A percentile compares a stretch with the other conserved stretches of the same genome.
Evolutionary conservation across 2,329 filamentous ascomycete species (phyloP).

Genomic region (Gyromitra esculenta): DNA sequence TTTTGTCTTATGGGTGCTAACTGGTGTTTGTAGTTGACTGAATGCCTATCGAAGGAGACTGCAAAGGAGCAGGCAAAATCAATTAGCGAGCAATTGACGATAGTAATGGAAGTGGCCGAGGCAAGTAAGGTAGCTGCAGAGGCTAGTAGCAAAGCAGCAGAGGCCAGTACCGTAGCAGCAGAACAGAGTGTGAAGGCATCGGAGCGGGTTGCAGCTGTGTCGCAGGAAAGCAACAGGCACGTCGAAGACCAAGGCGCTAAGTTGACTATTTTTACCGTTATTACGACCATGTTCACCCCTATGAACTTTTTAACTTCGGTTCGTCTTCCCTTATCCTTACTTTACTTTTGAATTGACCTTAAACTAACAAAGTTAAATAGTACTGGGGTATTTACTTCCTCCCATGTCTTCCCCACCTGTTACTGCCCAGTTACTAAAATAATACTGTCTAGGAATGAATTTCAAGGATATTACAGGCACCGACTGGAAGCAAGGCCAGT

Average conservation of each 20-base stretch:
- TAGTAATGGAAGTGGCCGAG: not conserved
- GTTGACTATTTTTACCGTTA: slow-evolving; percentile 31
- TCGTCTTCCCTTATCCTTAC: not conserved
- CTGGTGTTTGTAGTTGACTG: not conserved
- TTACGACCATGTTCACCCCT: slow-evolving; percentile 30
- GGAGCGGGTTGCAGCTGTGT: not conserved
- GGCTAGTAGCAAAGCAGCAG: not conserved
- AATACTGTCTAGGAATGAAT: slow-evolving; percentile 6
- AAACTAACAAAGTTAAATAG: not conserved
- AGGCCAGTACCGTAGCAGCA: not conserved
- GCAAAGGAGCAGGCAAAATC: not conserved
- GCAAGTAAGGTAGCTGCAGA: not conserved
- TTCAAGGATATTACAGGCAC: not conserved
- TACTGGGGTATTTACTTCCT: slow-evolving; percentile 9
- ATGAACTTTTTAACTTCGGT: slow-evolving; percentile 40
- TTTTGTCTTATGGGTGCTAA: not conserved
- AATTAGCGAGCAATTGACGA: not conserved
- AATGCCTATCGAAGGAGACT: not conserved
- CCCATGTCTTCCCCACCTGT: not conserved
- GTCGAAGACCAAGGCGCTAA: slow-evolving; percentile 10
- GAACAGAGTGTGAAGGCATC: not conserved
- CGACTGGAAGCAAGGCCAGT: not conserved
- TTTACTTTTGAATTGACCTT: not conserved
- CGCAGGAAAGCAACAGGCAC: not conserved
- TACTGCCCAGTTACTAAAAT: not conserved